These are phyloP conservation scores for Paxillus involutus DNA, from an alignment of 768 basidiomycete genomes.

Conservation along the genomic window DNA sequence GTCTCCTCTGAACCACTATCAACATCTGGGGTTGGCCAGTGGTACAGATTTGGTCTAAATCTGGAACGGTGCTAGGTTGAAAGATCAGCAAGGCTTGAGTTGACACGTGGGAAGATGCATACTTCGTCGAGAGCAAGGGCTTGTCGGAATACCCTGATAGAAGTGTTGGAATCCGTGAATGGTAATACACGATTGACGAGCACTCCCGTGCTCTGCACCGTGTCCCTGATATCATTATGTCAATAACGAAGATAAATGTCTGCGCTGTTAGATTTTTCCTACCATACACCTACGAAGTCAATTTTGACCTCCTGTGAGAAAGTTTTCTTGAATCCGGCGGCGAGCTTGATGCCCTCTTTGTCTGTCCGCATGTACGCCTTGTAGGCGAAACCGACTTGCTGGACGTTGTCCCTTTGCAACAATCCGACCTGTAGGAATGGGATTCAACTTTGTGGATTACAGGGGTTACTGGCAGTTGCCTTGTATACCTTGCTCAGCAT, in stretches of 20 bases:
- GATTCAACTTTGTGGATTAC: background rate
- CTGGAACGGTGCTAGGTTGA: slow-evolving; percentile 56
- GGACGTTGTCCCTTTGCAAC: slow-evolving; percentile 61
- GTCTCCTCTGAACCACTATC: slow-evolving; percentile 30
- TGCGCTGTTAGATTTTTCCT: slow-evolving; percentile 11
- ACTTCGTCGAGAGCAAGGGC: slow-evolving; percentile 80
- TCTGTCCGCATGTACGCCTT: slow-evolving; percentile 62
- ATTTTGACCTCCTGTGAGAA: slow-evolving; percentile 68
- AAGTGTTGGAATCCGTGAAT: slow-evolving; percentile 60
- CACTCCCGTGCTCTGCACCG: slow-evolving; percentile 73
- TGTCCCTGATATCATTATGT: slow-evolving; percentile 53
- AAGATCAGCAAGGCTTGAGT: slow-evolving; percentile 8
- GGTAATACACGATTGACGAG: slow-evolving; percentile 61
- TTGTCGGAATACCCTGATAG: slow-evolving; percentile 73
- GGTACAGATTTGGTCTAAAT: slow-evolving; percentile 64
- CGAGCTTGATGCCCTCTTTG: slow-evolving; percentile 41
- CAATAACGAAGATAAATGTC: background rate
- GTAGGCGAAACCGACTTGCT: slow-evolving; percentile 76
- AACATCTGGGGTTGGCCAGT: slow-evolving; percentile 33
- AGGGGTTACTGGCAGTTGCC: background rate
- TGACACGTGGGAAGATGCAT: slow-evolving; percentile 11
- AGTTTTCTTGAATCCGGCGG: slow-evolving; percentile 68
- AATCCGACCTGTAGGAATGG: slow-evolving; percentile 57
- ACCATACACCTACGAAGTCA: slow-evolving; percentile 85
- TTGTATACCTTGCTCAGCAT: slow-evolving; percentile 62